Base-by-base conservation (phyloP, 2,329 filamentous ascomycete species). In the Seiridium cupressi region DNA sequence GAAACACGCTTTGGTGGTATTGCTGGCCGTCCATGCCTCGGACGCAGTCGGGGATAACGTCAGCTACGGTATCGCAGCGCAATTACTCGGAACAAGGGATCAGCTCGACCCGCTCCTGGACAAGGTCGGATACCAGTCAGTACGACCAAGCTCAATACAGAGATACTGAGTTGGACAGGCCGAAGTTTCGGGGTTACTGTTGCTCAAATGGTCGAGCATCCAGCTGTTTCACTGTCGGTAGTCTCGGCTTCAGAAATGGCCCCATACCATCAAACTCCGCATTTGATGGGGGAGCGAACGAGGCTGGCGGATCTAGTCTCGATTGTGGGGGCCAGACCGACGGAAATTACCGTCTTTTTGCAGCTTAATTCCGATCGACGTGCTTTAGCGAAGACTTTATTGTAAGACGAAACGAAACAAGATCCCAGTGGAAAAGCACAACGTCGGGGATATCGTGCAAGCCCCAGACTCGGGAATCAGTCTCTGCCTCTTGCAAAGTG, bases 1-100 rank as follows among this genome's bases (percentile, higher is more conserved):
- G 72, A 64, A 75, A 75, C 64, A 74, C 73, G 61, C 66, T 72
- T 58, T 72, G 74, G 62, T 72, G 69, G 49, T 70, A 73, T 48
- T 66, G 67, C 64, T 66, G 66, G 61, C 66, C 62, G 48, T 73
- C 71, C 71, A 73, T 73, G 44, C 53, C 5, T 61, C 64, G 61
- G 61, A 61, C 57, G 51, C 32, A 55, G 60, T 68, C 67, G 67
- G 66, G 60, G 64, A 65, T 68, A 69, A 64, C 54, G 42, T 59
- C 46, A 56, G 51, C 26, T 7, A 10, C 18, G 49, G 26, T 53
- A 31, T 53, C 49, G n/a, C 8, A 18, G 49, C 18, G 18, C 49
- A n/a, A 10, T 10, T 48, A 18, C 46, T 48, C 46, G 13, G n/a
- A n/a, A 48, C 18, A 18, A n/a, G 8, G 8, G 26, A 18, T 48